Evolutionary conservation across 768 basidiomycete genomes (phyloP).

Genomic region (Hydnomerulius pinastri): DNA sequence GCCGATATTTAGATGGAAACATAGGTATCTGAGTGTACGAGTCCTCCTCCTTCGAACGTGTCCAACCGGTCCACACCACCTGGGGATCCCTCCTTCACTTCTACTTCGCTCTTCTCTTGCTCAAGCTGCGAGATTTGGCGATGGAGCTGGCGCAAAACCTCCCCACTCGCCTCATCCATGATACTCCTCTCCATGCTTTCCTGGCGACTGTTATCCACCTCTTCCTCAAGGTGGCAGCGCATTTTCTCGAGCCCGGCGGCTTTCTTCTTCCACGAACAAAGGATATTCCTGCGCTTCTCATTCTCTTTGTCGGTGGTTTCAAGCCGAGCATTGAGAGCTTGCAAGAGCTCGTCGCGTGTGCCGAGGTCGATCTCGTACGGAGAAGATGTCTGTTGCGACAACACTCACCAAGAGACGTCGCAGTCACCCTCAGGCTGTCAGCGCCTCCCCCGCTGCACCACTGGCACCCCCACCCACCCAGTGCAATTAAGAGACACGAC

Average conservation of each 20-base stretch:
- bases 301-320: constrained; percentile 61
- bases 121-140: constrained; percentile 77
- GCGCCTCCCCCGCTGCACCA: too few relatives aligned
- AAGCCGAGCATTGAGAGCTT: constrained; percentile 56
- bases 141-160: constrained; percentile 80
- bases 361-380: constrained; percentile 78
- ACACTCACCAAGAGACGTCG: too few relatives aligned
- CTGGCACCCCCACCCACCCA: too few relatives aligned
- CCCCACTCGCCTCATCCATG: constrained; percentile 81
- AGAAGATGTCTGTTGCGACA: constrained; percentile 68
- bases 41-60: too few relatives aligned
- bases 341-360: constrained; percentile 73
- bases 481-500: too few relatives aligned
- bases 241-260: constrained; percentile 71
- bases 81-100: constrained; percentile 46
- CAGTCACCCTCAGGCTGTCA: too few relatives aligned
- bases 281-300: constrained; percentile 52
- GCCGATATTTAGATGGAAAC: too few relatives aligned
- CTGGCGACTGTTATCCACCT: constrained; percentile 82
- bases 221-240: constrained; percentile 74
- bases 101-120: constrained; percentile 56
- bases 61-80: too few relatives aligned
- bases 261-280: constrained; percentile 74
- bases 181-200: constrained; percentile 80
- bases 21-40: too few relatives aligned